Conservation (phyloP, 2,329 filamentous ascomycete species). For the Stenocarpella maydis region DNA sequence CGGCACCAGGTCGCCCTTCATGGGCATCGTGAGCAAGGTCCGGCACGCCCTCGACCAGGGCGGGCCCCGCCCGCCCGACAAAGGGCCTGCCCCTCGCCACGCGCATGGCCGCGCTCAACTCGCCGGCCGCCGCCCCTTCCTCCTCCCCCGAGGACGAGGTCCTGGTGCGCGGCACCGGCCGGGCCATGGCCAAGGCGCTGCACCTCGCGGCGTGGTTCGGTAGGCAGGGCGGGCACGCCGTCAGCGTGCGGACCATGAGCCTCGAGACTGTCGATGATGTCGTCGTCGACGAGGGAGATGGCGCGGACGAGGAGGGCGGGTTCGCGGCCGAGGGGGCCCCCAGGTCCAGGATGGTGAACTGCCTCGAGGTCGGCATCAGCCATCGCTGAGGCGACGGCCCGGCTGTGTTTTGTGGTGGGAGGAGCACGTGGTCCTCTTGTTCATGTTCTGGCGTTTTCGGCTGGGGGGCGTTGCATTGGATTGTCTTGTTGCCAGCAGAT, state of each 20-base stretch:
- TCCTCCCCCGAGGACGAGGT: conserved; percentile 47
- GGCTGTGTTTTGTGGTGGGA: background rate
- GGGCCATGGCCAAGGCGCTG: conserved; percentile 70
- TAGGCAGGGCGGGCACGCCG: conserved; percentile 64
- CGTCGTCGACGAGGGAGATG: conserved; percentile 51
- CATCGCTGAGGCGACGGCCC: conserved; percentile 49
- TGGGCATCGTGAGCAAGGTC: conserved; percentile 71
- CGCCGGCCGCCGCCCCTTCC: conserved; percentile 36
- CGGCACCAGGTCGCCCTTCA: conserved; percentile 70
- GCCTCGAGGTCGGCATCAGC: conserved; percentile 57
- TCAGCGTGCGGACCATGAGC: conserved; percentile 68
- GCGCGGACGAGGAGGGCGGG: conserved; percentile 31
- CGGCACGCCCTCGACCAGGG: conserved; percentile 68
- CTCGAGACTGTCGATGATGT: conserved; percentile 75
- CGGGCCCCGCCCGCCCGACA: conserved; percentile 52
- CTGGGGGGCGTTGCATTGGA: background rate
- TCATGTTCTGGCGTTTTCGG: background rate
- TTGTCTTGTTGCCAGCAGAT: background rate
- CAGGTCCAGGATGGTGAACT: conserved; percentile 59
- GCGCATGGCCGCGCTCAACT: conserved; percentile 54
- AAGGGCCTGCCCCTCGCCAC: conserved; percentile 55
- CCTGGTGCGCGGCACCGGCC: conserved; percentile 69
- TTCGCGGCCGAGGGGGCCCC: conserved; percentile 46
- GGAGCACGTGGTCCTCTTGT: background rate
- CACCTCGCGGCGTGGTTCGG: conserved; percentile 72